A percentile compares a stretch with the other conserved stretches of the same genome.
These are phyloP conservation scores for Ormosia semicastrata DNA, from an alignment of 306 rosid species.

Conservation along the genomic window DNA sequence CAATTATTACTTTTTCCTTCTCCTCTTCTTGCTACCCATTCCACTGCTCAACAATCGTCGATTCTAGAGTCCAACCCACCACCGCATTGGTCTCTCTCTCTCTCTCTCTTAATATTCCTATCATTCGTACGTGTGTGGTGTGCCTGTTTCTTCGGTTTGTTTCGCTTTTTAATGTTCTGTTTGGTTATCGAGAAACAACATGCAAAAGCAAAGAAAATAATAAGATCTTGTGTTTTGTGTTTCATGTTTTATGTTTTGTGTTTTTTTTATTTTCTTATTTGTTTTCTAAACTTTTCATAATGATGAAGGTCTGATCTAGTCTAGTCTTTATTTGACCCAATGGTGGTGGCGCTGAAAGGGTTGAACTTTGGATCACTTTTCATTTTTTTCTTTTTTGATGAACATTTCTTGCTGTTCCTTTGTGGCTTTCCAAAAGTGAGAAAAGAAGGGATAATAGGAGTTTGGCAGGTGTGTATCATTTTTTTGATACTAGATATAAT, in stretches of 20 bases:
- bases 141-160: background rate
- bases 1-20: too few species aligned
- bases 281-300: background rate
- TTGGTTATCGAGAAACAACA: constrained; percentile 30
- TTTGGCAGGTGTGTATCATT: constrained; percentile 12
- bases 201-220: constrained; percentile 12
- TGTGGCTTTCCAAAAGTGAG: constrained; percentile 14
- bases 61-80: constrained; percentile 80
- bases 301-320: constrained; percentile 22
- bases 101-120: background rate
- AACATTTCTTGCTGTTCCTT: constrained; percentile 19
- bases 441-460: constrained; percentile 16
- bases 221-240: constrained; percentile 40
- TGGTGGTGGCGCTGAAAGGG: constrained; percentile 27
- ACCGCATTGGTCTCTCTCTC: constrained; percentile 47
- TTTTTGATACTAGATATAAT: too few species aligned
- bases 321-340: constrained; percentile 26
- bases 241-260: background rate
- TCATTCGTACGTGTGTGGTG: background rate
- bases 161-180: constrained; percentile 28
- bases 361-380: constrained; percentile 21
- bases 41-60: too few species aligned
- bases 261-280: background rate
- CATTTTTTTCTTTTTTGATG: background rate
- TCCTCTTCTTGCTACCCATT: too few species aligned